phyloP scores from a whole-genome alignment of 768 basidiomycete genomes.

The Boletus barrowsii region DNA sequence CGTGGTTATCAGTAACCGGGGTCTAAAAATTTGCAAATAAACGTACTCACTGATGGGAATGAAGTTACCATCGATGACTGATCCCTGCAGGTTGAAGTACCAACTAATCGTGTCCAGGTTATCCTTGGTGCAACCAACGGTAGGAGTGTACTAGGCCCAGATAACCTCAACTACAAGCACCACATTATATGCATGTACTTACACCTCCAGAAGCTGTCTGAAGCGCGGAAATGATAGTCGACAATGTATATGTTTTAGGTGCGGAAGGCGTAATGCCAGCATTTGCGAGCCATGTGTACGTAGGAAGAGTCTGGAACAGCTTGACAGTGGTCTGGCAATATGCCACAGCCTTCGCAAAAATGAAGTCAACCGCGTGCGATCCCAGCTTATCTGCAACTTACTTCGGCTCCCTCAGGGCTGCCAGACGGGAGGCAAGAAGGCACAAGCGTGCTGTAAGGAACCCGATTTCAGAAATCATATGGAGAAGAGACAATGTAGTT shows the following conservation, averaged over 20 bases:
- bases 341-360: constrained; percentile 51
- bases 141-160: constrained; percentile 43
- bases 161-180: neutral
- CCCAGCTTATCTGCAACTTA: constrained; percentile 20
- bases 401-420: constrained; percentile 61
- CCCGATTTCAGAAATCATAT: neutral
- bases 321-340: constrained; percentile 59
- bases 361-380: neutral
- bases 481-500: neutral
- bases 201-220: constrained; percentile 50
- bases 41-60: constrained; percentile 51
- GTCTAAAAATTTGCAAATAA: neutral
- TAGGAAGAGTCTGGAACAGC: constrained; percentile 66
- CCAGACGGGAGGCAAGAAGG: constrained; percentile 57
- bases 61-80: constrained; percentile 64
- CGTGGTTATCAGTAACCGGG: neutral
- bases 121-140: constrained; percentile 41
- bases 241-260: constrained; percentile 54
- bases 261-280: constrained; percentile 75
- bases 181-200: constrained; percentile 4
- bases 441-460: constrained; percentile 49
- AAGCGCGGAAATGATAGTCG: constrained; percentile 52
- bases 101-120: constrained; percentile 48
- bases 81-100: constrained; percentile 66
- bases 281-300: constrained; percentile 65